Conservation (phyloP, 345 rosid genomes). For the Adansonia digitata region DNA sequence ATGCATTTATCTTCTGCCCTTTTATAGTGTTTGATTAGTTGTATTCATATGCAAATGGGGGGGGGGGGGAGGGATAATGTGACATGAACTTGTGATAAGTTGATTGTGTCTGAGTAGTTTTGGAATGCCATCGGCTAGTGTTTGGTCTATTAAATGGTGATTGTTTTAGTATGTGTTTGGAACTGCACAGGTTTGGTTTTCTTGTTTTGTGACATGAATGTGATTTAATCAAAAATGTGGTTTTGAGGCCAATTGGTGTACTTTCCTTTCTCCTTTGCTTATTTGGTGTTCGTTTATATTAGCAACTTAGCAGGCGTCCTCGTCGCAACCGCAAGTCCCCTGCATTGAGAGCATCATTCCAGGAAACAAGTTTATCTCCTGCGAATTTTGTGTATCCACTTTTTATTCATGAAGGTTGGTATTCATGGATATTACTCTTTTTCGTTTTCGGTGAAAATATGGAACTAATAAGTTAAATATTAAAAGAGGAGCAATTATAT, state of each 20-base stretch:
- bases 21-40: not conserved
- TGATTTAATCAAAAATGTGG: not conserved
- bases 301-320: slow-evolving; percentile 79
- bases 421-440: not conserved
- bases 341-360: slow-evolving; percentile 64
- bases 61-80: no score
- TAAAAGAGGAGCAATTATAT: not conserved
- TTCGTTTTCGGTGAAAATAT: not conserved
- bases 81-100: not conserved
- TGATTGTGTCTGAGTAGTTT: not conserved
- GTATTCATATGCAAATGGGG: not conserved
- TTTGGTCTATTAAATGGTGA: not conserved
- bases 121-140: not conserved
- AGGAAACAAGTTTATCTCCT: slow-evolving; percentile 76
- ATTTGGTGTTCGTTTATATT: slow-evolving; percentile 13
- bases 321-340: slow-evolving; percentile 83
- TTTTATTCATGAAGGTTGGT: slow-evolving; percentile 90
- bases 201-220: not conserved
- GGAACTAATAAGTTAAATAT: not conserved
- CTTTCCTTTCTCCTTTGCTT: not conserved
- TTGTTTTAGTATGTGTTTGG: not conserved
- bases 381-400: slow-evolving; percentile 90
- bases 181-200: not conserved
- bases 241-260: not conserved
- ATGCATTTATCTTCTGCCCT: not conserved